Base-by-base conservation (phyloP, 2,329 filamentous ascomycete species). In the Fusarium staphyleae region DNA sequence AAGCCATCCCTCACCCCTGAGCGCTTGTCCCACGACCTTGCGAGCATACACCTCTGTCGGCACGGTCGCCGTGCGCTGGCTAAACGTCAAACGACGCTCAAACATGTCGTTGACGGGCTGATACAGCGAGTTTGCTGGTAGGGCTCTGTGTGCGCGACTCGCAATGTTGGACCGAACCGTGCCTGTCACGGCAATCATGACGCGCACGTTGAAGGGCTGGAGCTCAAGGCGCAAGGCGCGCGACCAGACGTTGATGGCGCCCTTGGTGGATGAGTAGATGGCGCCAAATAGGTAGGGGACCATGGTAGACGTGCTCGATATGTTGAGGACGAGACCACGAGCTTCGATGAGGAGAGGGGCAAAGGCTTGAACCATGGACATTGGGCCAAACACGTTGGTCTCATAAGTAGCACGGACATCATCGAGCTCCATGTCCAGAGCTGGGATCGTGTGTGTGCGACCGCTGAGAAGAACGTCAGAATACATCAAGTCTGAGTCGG, bases 361-460 rank as follows among this genome's bases (percentile, higher is more conserved):
- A 61, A 84, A 84, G 24, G 76, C 73, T 62, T 81, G 74, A 45
- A 77, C 77, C 74, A 81, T 82, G 66, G 79, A 75, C 80, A 85
- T 84, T 60, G 81, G 76, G 34, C 79, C 79, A 55, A 85, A 83
- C 33, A 85, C 80, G 60, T 85, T 85, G 58, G 80, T 78, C 68
- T 84, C 81, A 46, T 81, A 84, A 2, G 79, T 81, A 53, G 73
- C 67, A 52, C 81, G 81, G 4, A 82, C 79, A 42, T 82, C 81
- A 45, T 78, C 75, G 7, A 84, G 64, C 43, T 80, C 75, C 37
- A 82, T 75, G 64, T 84, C 81, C 1, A 79, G 74, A 1, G 80
- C 79, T 0, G 81, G 79, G 43, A 80, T 77, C 13, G 76, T 79
- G 66, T 81, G 77, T 3, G 78, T 79, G 48, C 78, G 76, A 48